phyloP scores from a whole-genome alignment of 1,284 basidiomycete genomes.

The Cryptococcus jaspeensis region DNA sequence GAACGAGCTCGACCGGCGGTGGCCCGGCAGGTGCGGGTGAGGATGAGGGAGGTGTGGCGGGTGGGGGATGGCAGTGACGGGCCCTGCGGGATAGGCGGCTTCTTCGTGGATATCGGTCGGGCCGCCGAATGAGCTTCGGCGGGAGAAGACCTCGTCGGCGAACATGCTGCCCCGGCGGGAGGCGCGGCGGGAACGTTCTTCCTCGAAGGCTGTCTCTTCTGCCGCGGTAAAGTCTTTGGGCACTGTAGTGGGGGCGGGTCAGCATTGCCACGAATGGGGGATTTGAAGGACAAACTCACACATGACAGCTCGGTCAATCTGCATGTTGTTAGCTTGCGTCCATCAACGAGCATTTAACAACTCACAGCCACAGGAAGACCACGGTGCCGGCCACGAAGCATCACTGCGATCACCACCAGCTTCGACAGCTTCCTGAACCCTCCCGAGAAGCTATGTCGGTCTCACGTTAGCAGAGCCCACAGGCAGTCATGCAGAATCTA shows the following conservation, averaged over 20 bases:
- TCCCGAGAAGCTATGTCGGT: slow-evolving; percentile 65
- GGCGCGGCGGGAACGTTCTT: slow-evolving; percentile 36
- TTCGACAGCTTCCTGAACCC: slow-evolving; percentile 79
- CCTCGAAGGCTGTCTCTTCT: slow-evolving; percentile 43
- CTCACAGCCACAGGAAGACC: slow-evolving; percentile 86
- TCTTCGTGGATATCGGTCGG: slow-evolving; percentile 2
- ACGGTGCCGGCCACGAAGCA: slow-evolving; percentile 90
- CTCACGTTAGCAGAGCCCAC: neutral
- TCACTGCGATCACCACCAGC: slow-evolving; percentile 77
- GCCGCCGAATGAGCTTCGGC: slow-evolving; percentile 8
- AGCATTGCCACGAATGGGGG: neutral
- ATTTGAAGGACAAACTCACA: slow-evolving; percentile 24
- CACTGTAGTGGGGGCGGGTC: slow-evolving; percentile 17
- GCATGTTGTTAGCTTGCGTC: neutral
- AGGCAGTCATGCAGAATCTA: neutral
- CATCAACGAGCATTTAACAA: slow-evolving; percentile 26
- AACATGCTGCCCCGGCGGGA: slow-evolving; percentile 26
- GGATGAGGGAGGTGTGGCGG: slow-evolving; percentile 9
- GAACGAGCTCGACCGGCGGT: slow-evolving; percentile 14
- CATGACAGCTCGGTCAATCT: slow-evolving; percentile 52
- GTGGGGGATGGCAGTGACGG: slow-evolving; percentile 5
- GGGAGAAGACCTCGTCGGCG: slow-evolving; percentile 6
- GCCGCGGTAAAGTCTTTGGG: slow-evolving; percentile 45
- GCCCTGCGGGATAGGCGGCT: slow-evolving; percentile 5
- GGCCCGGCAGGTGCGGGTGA: slow-evolving; percentile 1